These are phyloP conservation scores for Sophora flavescens DNA, from an alignment of 306 rosid species.

Conservation along the genomic window DNA sequence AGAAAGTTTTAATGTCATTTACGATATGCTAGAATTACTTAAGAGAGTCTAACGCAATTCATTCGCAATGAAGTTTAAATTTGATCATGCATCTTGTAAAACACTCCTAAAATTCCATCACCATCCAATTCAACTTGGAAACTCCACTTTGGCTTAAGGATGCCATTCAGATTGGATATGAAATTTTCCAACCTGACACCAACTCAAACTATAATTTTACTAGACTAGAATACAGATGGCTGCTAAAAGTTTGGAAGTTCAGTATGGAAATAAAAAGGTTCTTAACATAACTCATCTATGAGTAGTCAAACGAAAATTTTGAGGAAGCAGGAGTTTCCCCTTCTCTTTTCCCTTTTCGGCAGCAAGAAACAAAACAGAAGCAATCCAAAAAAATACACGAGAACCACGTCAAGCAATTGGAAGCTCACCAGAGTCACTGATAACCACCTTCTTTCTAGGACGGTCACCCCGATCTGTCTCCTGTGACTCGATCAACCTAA, in stretches of 20 bases:
- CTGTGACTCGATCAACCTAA: conserved; percentile 79
- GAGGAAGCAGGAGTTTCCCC: conserved; percentile 6
- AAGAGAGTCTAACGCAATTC: not conserved
- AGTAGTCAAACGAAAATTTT: conserved; percentile 37
- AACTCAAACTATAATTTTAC: conserved; percentile 32
- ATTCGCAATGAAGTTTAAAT: conserved; percentile 15
- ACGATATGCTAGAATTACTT: conserved; percentile 1
- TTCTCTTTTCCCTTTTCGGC: not conserved
- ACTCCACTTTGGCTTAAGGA: conserved; percentile 29
- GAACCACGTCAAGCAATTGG: conserved; percentile 65
- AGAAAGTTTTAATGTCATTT: not conserved
- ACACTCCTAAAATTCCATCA: conserved; percentile 19
- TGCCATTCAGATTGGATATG: conserved; percentile 30
- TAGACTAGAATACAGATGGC: conserved; percentile 36
- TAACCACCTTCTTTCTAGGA: conserved; percentile 87
- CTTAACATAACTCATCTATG: conserved; percentile 22
- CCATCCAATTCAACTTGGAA: conserved; percentile 23
- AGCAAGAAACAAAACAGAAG: conserved; percentile 30
- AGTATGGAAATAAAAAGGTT: conserved; percentile 36
- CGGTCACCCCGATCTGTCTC: conserved; percentile 96
- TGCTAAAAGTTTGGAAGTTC: conserved; percentile 28
- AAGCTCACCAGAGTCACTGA: conserved; percentile 87
- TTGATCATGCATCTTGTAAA: conserved; percentile 21
- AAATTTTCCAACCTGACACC: conserved; percentile 10
- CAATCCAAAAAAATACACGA: too few species aligned